Conservation (phyloP, 305 asterid species). For the Fraxinus baroniana region DNA sequence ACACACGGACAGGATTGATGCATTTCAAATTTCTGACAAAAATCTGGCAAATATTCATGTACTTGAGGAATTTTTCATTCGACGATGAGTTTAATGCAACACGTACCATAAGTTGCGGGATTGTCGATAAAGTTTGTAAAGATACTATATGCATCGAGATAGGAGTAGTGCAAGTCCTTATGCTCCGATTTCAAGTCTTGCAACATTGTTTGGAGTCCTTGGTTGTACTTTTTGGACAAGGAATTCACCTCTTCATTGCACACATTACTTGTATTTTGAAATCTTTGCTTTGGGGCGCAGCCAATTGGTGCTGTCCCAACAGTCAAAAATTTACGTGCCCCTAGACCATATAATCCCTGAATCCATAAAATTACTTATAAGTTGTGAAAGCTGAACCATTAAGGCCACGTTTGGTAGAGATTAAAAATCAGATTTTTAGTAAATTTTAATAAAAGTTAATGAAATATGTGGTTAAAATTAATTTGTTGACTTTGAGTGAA, state of each 20-base stretch:
- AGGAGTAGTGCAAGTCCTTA: slow-evolving; percentile 48
- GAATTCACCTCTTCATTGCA: slow-evolving; percentile 43
- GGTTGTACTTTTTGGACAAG: slow-evolving; percentile 41
- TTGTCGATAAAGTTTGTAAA: slow-evolving; percentile 32
- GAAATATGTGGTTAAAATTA: no score
- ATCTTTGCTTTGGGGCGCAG: slow-evolving; percentile 45
- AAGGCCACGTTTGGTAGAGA: no score
- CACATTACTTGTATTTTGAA: slow-evolving; percentile 21
- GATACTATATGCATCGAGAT: slow-evolving; percentile 44
- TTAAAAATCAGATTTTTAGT: no score
- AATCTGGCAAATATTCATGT: no score
- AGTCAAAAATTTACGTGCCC: slow-evolving; percentile 39
- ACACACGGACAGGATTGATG: no score
- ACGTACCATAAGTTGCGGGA: slow-evolving; percentile 40
- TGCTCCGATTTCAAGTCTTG: slow-evolving; percentile 41
- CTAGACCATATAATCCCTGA: slow-evolving; percentile 36
- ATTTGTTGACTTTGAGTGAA: no score
- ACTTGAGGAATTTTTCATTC: no score
- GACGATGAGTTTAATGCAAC: background rate
- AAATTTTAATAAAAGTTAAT: no score
- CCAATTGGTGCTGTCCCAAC: slow-evolving; percentile 44
- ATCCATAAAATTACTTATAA: background rate
- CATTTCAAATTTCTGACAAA: no score
- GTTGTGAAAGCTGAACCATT: background rate
- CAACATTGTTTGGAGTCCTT: slow-evolving; percentile 39